Base-by-base conservation (phyloP, 495 filamentous ascomycete species). In the Xylaria telfairii region DNA sequence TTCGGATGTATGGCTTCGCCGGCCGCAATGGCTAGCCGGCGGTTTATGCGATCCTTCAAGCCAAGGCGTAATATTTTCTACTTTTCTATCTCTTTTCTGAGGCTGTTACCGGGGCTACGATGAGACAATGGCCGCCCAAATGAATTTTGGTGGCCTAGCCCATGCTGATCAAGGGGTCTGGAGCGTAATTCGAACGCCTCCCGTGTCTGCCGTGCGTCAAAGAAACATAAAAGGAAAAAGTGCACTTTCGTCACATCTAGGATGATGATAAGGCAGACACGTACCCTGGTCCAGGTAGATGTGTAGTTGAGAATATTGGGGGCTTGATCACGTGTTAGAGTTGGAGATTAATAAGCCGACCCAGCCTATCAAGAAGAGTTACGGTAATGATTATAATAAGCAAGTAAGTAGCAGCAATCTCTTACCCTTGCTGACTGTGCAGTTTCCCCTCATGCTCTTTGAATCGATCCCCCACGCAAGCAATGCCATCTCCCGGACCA, bases 161-260 rank as follows among this genome's bases (percentile, higher is more conserved):
- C 51, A 28, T 30, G 26, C 51, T 54, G 26, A 54, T 30, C 26
- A 54, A 54, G 51, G 51, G 51, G 51, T 54, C 51, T 54, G 30
- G 51, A 54, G 51, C 51, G 28, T 21, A 6, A 28, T 13, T 30
- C 24, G 51, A 54, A 54, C 7, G 21, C 26, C 24, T 54, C 51
- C 15, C 51, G 30, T 9, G 21, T 54, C 51, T 54, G n/a, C n/a
- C n/a, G n/a, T n/a, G n/a, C n/a, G n/a, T n/a, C n/a, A n/a, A n/a
- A n/a, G n/a, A n/a, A n/a, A n/a, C n/a, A n/a, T n/a, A n/a, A 7
- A 54, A 54, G 7, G 0, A 28, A 30, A 26, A 26, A 26, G 24
- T 54, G 21, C 51, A 54, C 51, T 54, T 54, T 54, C 51, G 51
- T 54, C 24, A 28, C 51, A 54, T 54, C 21, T 2, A 54, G n/a